Evolutionary conservation across 192 early-diverging fungal genomes (phyloP).

Genomic region (Entophlyctis helioformis): DNA sequence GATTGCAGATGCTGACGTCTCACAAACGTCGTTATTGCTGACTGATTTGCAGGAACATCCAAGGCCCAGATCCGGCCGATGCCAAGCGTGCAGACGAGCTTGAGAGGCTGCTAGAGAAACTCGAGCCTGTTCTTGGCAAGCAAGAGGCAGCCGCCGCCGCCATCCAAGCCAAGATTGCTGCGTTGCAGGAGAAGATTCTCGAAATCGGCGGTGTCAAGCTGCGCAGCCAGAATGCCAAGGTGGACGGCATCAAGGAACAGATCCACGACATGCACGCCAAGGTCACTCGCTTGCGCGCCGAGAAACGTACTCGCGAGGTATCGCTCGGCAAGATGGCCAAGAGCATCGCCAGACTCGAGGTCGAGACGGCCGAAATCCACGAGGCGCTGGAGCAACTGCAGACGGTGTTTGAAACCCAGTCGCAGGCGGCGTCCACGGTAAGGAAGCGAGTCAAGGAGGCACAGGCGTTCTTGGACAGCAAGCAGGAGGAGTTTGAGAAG

Average conservation of each 20-base stretch:
- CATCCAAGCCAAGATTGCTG: slow-evolving; percentile 68
- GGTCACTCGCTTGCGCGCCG: slow-evolving; percentile 60
- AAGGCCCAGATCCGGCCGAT: slow-evolving; percentile 18
- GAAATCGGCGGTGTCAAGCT: slow-evolving; percentile 81
- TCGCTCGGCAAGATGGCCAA: slow-evolving; percentile 55
- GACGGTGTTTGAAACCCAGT: slow-evolving; percentile 38
- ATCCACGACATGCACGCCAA: slow-evolving; percentile 56
- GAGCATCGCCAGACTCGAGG: slow-evolving; percentile 49
- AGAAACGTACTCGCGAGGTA: slow-evolving; percentile 66
- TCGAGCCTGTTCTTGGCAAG: too few species aligned
- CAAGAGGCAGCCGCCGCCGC: slow-evolving; percentile 39
- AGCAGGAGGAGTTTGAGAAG: slow-evolving; percentile 49
- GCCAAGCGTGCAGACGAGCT: slow-evolving; percentile 1
- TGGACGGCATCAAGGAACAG: slow-evolving; percentile 67
- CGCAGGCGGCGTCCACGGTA: slow-evolving; percentile 26
- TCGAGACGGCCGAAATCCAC: slow-evolving; percentile 53
- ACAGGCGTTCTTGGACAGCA: slow-evolving; percentile 49
- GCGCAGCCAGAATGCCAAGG: slow-evolving; percentile 71
- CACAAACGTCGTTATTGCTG: too few species aligned
- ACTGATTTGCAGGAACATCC: too few species aligned
- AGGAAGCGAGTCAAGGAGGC: slow-evolving; percentile 24
- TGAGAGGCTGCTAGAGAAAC: slow-evolving; percentile 6
- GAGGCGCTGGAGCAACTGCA: slow-evolving; percentile 50
- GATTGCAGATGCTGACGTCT: too few species aligned
- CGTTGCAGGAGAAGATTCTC: slow-evolving; percentile 80